These are phyloP conservation scores for Fonsecaea multimorphosa DNA, from an alignment of 2,329 filamentous ascomycete genomes.

Conservation along the genomic window DNA sequence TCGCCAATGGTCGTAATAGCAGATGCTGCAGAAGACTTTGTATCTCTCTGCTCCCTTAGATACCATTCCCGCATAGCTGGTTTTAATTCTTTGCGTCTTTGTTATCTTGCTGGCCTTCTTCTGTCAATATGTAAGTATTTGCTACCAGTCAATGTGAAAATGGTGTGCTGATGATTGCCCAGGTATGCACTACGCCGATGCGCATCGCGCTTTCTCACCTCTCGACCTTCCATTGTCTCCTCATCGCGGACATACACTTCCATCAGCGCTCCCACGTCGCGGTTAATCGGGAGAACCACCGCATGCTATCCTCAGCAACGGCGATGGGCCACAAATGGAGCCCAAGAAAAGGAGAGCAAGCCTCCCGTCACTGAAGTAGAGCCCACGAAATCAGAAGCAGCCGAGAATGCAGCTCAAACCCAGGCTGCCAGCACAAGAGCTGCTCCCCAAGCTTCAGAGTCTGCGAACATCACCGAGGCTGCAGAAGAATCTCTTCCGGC, in stretches of 20 bases:
- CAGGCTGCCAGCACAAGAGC: conserved; percentile 38
- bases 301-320: conserved; percentile 53
- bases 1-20: conserved; percentile 57
- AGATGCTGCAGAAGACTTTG: neutral
- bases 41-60: neutral
- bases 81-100: conserved; percentile 44
- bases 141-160: neutral
- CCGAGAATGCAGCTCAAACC: conserved; percentile 40
- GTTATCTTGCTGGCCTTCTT: neutral
- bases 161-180: conserved; percentile 14
- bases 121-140: conserved; percentile 15
- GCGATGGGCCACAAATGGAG: conserved; percentile 57
- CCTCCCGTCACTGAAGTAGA: conserved; percentile 37
- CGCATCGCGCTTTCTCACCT: conserved; percentile 61
- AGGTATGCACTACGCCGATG: conserved; percentile 66
- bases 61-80: conserved; percentile 47
- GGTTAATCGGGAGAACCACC: conserved; percentile 49
- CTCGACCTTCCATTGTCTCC: conserved; percentile 53
- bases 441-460: conserved; percentile 33
- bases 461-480: conserved; percentile 32
- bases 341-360: conserved; percentile 40
- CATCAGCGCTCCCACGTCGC: conserved; percentile 45
- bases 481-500: conserved; percentile 31
- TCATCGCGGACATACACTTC: conserved; percentile 51
- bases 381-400: conserved; percentile 32